Base-by-base conservation (phyloP, 306 rosid genomes). In the Fagus crenata region DNA sequence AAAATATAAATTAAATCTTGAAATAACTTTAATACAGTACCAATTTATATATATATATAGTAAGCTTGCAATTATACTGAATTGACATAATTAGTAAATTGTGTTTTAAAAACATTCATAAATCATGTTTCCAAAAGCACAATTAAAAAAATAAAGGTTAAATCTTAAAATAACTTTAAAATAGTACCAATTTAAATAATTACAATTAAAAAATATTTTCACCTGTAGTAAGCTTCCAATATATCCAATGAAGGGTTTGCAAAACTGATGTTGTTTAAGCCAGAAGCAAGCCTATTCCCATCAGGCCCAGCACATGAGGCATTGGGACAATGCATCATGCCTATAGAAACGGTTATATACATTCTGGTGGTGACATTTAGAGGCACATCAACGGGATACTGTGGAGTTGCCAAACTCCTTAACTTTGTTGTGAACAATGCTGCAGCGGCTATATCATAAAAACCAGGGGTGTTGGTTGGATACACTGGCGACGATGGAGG, bases 201-300 rank as follows among this genome's bases (percentile, higher is more conserved):
- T 18, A 56, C 18, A 56, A 56, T 18, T 56, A 33, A 42, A 3
- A 3, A 63, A n/a, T 63, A 35, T 14, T 37, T 2, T 13, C 82
- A 86, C 84, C 84, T 51, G 86, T 88, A 83, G 72, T 86, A 90
- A 17, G 92, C 89, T 84, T 90, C 81, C 12, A 88, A 63, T 17
- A 90, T 72, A 61, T 79, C 81, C 49, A 72, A 63, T 7, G 7
- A 7, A 43, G 89, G 92, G 33, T 15, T 6, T 14, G 73, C 78
- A 59, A 87, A 90, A 22, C 86, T 87, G 65, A 82, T 77, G 83
- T 87, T 90, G 85, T 81, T 88, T 77, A 90, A 51, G 67, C 80
- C 79, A 2, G 92, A 55, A 37, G 92, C 79, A 0, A 88, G 63
- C 69, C 89, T 76, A 5, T 83, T 84, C 39, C 82, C 85, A 59